Conservation (phyloP, 257 asterid genomes). For the Echites panduratus region DNA sequence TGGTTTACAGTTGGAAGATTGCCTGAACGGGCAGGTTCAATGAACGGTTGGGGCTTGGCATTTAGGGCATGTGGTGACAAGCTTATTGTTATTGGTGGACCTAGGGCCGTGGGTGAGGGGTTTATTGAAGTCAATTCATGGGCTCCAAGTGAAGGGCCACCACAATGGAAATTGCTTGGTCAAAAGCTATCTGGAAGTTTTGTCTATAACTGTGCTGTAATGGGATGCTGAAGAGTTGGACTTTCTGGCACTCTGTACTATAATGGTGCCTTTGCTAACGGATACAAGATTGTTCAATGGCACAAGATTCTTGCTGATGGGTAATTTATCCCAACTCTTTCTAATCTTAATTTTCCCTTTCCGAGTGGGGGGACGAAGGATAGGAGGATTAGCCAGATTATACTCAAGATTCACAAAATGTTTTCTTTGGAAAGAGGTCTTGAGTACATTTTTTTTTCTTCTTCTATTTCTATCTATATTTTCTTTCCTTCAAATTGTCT, state of each 20-base stretch:
- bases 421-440: constrained; percentile 36
- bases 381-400: constrained; percentile 39
- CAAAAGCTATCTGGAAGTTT: constrained; percentile 69
- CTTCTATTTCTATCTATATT: constrained; percentile 22
- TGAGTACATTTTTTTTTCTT: constrained; percentile 37
- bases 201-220: constrained; percentile 97
- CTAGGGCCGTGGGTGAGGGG: constrained; percentile 42
- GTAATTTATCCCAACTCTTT: constrained; percentile 50
- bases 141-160: constrained; percentile 46
- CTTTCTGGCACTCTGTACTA: constrained; percentile 24
- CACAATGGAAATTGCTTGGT: constrained; percentile 64
- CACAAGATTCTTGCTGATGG: constrained; percentile 59
- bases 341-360: constrained; percentile 25
- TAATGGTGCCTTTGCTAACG: constrained; percentile 23
- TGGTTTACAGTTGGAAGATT: constrained; percentile 64
- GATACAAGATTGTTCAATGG: constrained; percentile 42
- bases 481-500: constrained; percentile 36
- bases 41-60: constrained; percentile 68
- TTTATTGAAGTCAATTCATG: constrained; percentile 48
- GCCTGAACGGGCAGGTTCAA: constrained; percentile 72
- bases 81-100: constrained; percentile 82
- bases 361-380: constrained; percentile 36
- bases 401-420: constrained; percentile 53
- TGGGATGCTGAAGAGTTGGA: constrained; percentile 76
- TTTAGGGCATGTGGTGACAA: constrained; percentile 43